Evolutionary conservation across 1,284 basidiomycete genomes (phyloP).

Genomic region (Apiotrichum gamsii): DNA sequence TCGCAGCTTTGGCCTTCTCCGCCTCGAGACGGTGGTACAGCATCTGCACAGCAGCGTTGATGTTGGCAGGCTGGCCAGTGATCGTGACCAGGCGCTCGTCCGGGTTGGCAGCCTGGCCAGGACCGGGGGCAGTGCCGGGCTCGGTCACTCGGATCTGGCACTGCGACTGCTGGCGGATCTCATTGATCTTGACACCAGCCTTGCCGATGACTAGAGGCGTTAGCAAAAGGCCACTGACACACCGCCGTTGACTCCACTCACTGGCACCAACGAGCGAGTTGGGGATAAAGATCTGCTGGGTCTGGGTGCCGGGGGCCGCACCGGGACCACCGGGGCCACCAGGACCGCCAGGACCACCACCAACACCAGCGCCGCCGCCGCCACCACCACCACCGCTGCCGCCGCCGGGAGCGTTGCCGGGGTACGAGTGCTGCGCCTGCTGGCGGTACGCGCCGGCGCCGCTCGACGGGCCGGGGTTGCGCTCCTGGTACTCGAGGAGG

Average conservation of each 20-base stretch:
- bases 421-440: slow-evolving; percentile 16
- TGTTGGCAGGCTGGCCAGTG: slow-evolving; percentile 86
- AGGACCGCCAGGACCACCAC: slow-evolving; percentile 3
- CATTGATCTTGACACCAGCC: slow-evolving; percentile 97
- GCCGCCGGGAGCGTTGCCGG: slow-evolving; percentile 6
- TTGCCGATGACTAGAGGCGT: slow-evolving; percentile 75
- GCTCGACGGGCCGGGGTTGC: slow-evolving; percentile 42
- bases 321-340: slow-evolving; percentile 18
- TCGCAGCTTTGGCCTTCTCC: slow-evolving; percentile 22
- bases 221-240: no score
- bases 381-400: slow-evolving; percentile 7
- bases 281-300: slow-evolving; percentile 97
- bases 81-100: slow-evolving; percentile 89
- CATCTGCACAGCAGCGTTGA: slow-evolving; percentile 92
- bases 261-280: slow-evolving; percentile 94
- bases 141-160: slow-evolving; percentile 99
- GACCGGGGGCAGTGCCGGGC: slow-evolving; percentile 60
- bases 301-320: slow-evolving; percentile 56
- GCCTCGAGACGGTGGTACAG: slow-evolving; percentile 56
- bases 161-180: slow-evolving; percentile 85
- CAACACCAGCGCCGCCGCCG: slow-evolving; percentile 8
- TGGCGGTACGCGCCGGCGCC: slow-evolving; percentile 43
- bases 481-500: slow-evolving; percentile 88
- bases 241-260: slow-evolving; percentile 39
- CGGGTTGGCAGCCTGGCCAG: slow-evolving; percentile 51